Evolutionary conservation across 257 asterid genomes (phyloP), one percentile per base, ranked within the genome.

Genomic region (Forsythia suspensa): DNA sequence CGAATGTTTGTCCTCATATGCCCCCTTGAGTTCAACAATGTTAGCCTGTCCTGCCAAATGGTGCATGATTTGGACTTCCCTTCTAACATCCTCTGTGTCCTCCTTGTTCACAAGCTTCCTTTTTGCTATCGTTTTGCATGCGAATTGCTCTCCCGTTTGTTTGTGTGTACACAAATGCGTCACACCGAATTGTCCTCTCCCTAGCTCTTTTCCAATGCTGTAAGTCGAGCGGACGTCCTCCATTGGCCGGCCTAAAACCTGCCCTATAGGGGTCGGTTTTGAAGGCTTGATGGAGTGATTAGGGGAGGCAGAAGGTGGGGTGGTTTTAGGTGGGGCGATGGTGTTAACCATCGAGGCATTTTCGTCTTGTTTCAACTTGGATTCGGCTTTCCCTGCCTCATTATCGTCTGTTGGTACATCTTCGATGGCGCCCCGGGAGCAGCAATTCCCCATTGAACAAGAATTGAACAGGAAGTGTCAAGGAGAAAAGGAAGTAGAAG

Each of bases 31-130:
- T 81, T 91, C 93, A 18, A 94, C 98, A 42, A 94, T 87, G 66
- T 94, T 94, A 4, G 86, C 79, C 79, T 94, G 98, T 0, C 97
- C 98, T 15, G 97, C 84, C 44, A 94, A 77, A 76, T 94, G 98
- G 44, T 94, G 90, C 98, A 94, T 94, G 83, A 94, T 94, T 79
- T 94, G 98, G 16, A 94, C 98, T 88, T 94, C 98, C 67, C 97
- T 70, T 41, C 96, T 77, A 6, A 94, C 98, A 36, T 94, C 98
- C 80, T 94, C 97, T 5, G 91, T 88, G 73, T 94, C 97, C 70
- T 94, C 98, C 80, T 94, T 90, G 74, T 89, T 91, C 18, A 89
- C 94, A 38, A 94, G 89, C 63, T 94, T 94, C 83, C 98, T 76
- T 83, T 94, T 94, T 0, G 98, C 98, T 48, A 94, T 94, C 0